Conservation (phyloP, 768 basidiomycete species). For the Phlebiopsis flavidoalba region DNA sequence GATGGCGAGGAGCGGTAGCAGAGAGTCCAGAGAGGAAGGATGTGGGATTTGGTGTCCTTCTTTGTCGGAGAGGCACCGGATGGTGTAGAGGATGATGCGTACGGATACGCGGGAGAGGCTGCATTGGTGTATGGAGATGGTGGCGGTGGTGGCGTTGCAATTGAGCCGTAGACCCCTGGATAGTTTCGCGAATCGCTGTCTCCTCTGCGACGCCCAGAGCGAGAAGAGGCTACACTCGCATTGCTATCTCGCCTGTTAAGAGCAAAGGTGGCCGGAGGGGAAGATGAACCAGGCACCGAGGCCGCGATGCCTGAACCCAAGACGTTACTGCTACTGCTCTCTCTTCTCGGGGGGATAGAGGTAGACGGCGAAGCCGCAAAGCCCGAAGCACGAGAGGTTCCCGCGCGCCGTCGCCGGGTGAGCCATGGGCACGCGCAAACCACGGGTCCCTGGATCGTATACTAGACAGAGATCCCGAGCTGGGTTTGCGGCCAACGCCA, state of each 20-base stretch:
- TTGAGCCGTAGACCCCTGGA: not conserved
- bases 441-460: slow-evolving; percentile 14
- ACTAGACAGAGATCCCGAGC: slow-evolving; percentile 26
- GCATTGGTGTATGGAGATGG: not conserved
- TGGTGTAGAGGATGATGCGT: not conserved
- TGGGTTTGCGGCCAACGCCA: slow-evolving; percentile 29
- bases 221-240: slow-evolving; percentile 28
- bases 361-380: slow-evolving; percentile 7
- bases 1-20: not conserved
- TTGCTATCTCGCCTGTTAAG: slow-evolving; percentile 36
- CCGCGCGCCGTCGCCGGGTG: slow-evolving; percentile 8
- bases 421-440: not conserved
- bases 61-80: not conserved
- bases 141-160: not conserved
- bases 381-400: slow-evolving; percentile 6
- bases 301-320: not conserved
- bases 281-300: not conserved
- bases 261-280: not conserved
- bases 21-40: not conserved
- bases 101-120: not conserved
- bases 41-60: not conserved
- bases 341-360: slow-evolving; percentile 13
- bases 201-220: slow-evolving; percentile 1
- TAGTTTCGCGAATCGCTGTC: not conserved
- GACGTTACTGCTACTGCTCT: not conserved